Evolutionary conservation across 2,329 filamentous ascomycete genomes (phyloP).

Genomic region (Zasmidium angulare): DNA sequence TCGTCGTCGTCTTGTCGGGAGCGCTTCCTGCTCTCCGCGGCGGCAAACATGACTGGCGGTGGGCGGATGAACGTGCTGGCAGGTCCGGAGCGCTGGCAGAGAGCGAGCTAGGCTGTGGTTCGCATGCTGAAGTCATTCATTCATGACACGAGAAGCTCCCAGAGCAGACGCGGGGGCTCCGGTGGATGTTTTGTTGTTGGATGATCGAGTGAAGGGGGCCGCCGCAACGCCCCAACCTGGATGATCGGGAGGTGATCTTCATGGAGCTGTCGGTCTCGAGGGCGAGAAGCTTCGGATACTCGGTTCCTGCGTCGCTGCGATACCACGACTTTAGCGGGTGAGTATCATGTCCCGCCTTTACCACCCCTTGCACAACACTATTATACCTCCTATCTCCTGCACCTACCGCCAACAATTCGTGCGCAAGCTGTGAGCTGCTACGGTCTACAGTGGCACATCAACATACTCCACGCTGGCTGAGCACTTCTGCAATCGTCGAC

Average conservation of each 20-base stretch:
- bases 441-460: too few relatives aligned
- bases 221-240: not conserved
- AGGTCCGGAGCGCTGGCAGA: slow-evolving; percentile 3
- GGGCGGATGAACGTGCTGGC: not conserved
- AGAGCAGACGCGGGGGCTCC: not conserved
- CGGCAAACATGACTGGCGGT: slow-evolving; percentile 8
- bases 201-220: not conserved
- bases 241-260: not conserved
- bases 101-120: not conserved
- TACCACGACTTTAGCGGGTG: too few relatives aligned
- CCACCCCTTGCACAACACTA: too few relatives aligned
- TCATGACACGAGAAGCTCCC: not conserved
- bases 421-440: too few relatives aligned
- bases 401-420: too few relatives aligned
- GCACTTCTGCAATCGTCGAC: too few relatives aligned
- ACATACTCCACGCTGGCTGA: too few relatives aligned
- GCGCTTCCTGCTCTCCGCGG: slow-evolving; percentile 20
- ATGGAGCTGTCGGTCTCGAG: too few relatives aligned
- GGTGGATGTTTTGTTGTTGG: not conserved
- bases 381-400: too few relatives aligned
- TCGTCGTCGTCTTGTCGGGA: slow-evolving; percentile 15
- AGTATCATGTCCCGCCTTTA: too few relatives aligned
- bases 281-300: too few relatives aligned
- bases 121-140: not conserved
- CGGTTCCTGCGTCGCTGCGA: too few relatives aligned